phyloP scores from a whole-genome alignment of 2,329 filamentous ascomycete species.

The Alternaria burnsii region DNA sequence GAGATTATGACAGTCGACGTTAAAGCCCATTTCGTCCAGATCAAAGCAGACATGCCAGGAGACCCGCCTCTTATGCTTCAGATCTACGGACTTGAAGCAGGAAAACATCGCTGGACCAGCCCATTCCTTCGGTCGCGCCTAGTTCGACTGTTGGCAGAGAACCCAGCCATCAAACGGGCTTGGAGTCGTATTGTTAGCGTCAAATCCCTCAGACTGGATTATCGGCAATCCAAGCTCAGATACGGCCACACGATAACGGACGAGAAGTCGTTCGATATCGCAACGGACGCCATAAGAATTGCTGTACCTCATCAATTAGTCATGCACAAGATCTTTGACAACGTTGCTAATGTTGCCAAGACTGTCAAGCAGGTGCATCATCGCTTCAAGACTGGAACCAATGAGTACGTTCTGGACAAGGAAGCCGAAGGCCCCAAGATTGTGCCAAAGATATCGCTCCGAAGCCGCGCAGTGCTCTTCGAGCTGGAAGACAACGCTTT shows the following conservation, averaged over 20 bases:
- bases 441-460: slow-evolving; percentile 84
- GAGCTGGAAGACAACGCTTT: slow-evolving; percentile 96
- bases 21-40: slow-evolving; percentile 80
- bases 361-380: slow-evolving; percentile 91
- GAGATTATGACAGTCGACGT: slow-evolving; percentile 86
- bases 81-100: slow-evolving; percentile 81
- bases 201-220: slow-evolving; percentile 80
- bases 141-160: slow-evolving; percentile 84
- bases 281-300: slow-evolving; percentile 83
- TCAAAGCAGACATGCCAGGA: slow-evolving; percentile 87
- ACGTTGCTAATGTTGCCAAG: slow-evolving; percentile 86
- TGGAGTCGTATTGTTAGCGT: slow-evolving; percentile 90
- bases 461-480: slow-evolving; percentile 83
- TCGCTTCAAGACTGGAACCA: slow-evolving; percentile 84
- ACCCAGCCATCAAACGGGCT: slow-evolving; percentile 79
- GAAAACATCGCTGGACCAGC: slow-evolving; percentile 84
- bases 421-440: slow-evolving; percentile 84
- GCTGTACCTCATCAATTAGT: slow-evolving; percentile 92
- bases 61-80: slow-evolving; percentile 95
- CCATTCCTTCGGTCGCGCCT: slow-evolving; percentile 82
- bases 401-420: slow-evolving; percentile 89
- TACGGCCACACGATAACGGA: slow-evolving; percentile 68
- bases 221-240: slow-evolving; percentile 79
- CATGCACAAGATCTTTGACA: slow-evolving; percentile 91
- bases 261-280: slow-evolving; percentile 84